Evolutionary conservation across 495 filamentous ascomycete genomes (phyloP).

Genomic region (Elasticomyces elasticus): DNA sequence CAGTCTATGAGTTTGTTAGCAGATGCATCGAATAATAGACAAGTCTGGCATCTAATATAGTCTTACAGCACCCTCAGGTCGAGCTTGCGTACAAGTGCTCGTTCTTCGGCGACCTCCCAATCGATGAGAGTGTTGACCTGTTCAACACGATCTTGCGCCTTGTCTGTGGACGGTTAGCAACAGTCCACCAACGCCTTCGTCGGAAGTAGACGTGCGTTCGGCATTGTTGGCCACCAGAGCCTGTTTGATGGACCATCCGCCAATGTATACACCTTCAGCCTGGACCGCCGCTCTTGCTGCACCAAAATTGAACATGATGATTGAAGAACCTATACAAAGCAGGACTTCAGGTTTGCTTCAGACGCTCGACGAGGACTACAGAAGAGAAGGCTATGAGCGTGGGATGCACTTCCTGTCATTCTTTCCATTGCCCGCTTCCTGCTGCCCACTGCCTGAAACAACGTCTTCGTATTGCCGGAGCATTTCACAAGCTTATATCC

Average conservation of each 20-base stretch:
- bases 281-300: not conserved
- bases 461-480: not conserved
- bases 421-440: not conserved
- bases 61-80: conserved; percentile 3
- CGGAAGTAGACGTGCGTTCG: not conserved
- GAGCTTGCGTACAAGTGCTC: conserved; percentile 5
- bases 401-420: too few relatives aligned
- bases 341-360: not conserved
- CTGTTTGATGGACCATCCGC: conserved; percentile 12
- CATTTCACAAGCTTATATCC: not conserved
- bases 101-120: conserved; percentile 4
- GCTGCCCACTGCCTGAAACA: not conserved
- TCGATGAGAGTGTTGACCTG: conserved; percentile 2
- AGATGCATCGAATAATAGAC: too few relatives aligned
- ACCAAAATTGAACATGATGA: not conserved
- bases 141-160: not conserved
- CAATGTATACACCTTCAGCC: conserved; percentile 12
- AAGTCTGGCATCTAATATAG: too few relatives aligned
- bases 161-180: not conserved
- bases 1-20: not conserved
- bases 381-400: not conserved
- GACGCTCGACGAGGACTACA: not conserved
- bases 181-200: not conserved
- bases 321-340: too few relatives aligned
- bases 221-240: not conserved